phyloP scores from a whole-genome alignment of 768 basidiomycete genomes.

The Boletus eberwhitei region DNA sequence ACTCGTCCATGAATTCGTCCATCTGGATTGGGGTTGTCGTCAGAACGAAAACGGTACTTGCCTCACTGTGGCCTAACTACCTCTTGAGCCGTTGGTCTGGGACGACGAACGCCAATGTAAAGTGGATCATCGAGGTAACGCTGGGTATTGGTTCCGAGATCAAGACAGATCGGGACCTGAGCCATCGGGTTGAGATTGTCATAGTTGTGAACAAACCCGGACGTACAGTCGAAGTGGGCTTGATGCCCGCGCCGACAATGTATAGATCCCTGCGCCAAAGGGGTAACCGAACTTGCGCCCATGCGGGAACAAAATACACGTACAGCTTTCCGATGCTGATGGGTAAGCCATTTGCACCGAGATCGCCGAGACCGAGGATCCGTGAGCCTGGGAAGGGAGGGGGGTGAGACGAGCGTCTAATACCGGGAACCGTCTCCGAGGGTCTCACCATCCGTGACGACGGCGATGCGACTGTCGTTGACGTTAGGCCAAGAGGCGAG shows the following conservation, averaged over 20 bases:
- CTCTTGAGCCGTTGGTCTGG: slow-evolving; percentile 44
- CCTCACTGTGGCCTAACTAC: slow-evolving; percentile 23
- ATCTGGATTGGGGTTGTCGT: slow-evolving; percentile 37
- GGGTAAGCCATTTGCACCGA: slow-evolving; percentile 40
- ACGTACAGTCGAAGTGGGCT: slow-evolving; percentile 43
- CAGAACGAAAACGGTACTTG: background rate
- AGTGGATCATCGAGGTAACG: slow-evolving; percentile 66
- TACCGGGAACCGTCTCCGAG: background rate
- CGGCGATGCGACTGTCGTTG: slow-evolving; percentile 55
- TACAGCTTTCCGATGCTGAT: slow-evolving; percentile 75
- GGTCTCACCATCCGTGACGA: slow-evolving; percentile 67
- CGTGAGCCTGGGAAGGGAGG: slow-evolving; percentile 45
- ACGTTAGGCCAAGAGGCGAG: slow-evolving; percentile 50
- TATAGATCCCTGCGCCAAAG: slow-evolving; percentile 50
- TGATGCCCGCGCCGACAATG: slow-evolving; percentile 66
- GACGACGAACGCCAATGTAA: slow-evolving; percentile 67
- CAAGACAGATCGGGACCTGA: slow-evolving; percentile 62
- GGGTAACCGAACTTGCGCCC: background rate
- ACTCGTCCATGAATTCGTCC: slow-evolving; percentile 72
- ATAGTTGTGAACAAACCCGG: background rate
- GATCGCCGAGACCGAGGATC: slow-evolving; percentile 64
- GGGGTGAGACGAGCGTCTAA: background rate
- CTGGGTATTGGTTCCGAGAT: slow-evolving; percentile 75
- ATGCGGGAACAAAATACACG: slow-evolving; percentile 18
- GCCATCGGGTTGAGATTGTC: background rate